phyloP scores from a whole-genome alignment of 176 grass and related monocot species.

The Otatea glauca region DNA sequence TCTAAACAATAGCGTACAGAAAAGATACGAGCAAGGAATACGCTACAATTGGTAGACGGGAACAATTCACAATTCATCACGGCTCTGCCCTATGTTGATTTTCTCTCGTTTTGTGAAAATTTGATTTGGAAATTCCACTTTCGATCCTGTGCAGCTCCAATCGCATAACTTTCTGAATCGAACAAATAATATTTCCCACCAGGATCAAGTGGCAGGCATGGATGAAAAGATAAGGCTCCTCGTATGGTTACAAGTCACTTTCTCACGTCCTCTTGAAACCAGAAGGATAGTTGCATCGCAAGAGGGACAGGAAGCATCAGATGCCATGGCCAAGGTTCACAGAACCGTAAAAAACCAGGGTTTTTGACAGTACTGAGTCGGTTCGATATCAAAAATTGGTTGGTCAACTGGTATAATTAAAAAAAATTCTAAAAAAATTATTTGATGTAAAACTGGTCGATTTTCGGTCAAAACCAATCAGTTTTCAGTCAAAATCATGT shows the following conservation, averaged over 20 bases:
- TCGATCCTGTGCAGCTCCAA: background rate
- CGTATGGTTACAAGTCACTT: background rate
- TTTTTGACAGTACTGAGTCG: no score
- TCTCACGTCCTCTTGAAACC: background rate
- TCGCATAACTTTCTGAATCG: background rate
- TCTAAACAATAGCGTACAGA: background rate
- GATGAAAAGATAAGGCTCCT: background rate
- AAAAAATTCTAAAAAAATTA: no score
- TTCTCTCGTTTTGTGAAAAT: background rate
- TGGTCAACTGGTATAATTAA: no score
- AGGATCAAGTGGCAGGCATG: background rate
- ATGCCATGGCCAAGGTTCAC: background rate
- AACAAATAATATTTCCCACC: slow-evolving; percentile 10
- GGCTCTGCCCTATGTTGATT: background rate
- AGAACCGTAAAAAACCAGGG: no score
- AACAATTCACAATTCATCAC: background rate
- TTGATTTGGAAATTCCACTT: background rate
- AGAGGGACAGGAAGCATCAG: background rate
- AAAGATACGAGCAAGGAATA: background rate
- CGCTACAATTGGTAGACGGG: background rate
- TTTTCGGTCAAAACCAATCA: no score
- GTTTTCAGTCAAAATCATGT: no score
- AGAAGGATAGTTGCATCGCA: background rate
- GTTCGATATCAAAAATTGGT: no score
- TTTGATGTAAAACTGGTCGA: no score